A percentile compares a stretch with the other conserved stretches of the same genome.
Conservation (phyloP, 805 yeast genomes). For the Hanseniaspora valbyensis region DNA sequence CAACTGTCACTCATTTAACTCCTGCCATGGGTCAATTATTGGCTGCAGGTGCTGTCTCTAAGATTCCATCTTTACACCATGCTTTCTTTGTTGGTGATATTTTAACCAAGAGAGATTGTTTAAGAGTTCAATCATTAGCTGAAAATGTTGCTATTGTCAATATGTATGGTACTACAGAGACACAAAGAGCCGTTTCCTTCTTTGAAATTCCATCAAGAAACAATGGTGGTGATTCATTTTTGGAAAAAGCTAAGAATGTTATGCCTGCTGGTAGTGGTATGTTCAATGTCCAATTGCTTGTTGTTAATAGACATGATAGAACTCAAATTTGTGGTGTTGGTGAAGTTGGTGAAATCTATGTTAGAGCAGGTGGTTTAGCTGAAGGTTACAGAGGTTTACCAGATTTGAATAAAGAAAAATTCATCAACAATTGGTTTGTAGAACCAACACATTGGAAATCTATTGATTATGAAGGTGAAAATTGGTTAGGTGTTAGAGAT, state of each 20-base stretch:
- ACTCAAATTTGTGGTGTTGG: constrained; percentile 95
- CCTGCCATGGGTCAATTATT: constrained; percentile 99
- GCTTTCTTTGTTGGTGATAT: constrained; percentile 98
- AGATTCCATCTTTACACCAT: constrained; percentile 76
- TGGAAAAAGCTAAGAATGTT: constrained; percentile 78
- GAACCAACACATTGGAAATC: constrained; percentile 52
- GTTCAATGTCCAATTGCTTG: constrained; percentile 86
- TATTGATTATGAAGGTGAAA: constrained; percentile 40
- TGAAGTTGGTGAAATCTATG: constrained; percentile 97
- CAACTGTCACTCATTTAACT: constrained; percentile 93
- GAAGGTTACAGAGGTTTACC: constrained; percentile 93
- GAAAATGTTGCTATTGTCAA: constrained; percentile 81
- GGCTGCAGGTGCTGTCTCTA: constrained; percentile 87
- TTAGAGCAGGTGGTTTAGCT: constrained; percentile 94
- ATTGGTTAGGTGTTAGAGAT: constrained; percentile 91
- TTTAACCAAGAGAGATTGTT: constrained; percentile 91
- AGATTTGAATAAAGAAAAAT: constrained; percentile 76
- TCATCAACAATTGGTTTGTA: constrained; percentile 84
- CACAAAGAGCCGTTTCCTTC: constrained; percentile 95
- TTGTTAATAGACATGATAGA: constrained; percentile 81
- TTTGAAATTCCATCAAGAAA: constrained; percentile 72
- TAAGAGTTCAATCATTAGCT: constrained; percentile 83
- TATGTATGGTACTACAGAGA: constrained; percentile 99
- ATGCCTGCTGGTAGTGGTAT: constrained; percentile 99
- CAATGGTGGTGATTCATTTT: constrained; percentile 51